These are phyloP conservation scores for Blastobotrys apis DNA, from an alignment of 1,139 yeast species.

Conservation along the genomic window DNA sequence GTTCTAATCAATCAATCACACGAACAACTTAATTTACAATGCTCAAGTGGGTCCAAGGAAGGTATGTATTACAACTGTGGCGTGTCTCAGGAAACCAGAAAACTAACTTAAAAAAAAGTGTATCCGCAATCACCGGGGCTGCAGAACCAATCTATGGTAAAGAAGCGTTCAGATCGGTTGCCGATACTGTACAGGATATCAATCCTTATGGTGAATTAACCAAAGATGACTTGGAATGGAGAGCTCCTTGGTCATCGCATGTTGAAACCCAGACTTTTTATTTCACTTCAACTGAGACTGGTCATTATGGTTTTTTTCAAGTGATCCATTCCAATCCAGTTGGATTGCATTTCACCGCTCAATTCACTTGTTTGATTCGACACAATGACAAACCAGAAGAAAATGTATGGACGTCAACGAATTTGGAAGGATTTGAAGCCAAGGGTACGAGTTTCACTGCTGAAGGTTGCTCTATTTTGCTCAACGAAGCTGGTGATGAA, in stretches of 20 bases:
- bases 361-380: conserved; percentile 81
- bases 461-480: conserved; percentile 50
- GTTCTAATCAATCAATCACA: not conserved
- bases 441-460: conserved; percentile 84
- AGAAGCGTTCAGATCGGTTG: conserved; percentile 83
- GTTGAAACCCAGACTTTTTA: conserved; percentile 95
- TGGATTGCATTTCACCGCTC: conserved; percentile 89
- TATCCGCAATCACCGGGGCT: conserved; percentile 92
- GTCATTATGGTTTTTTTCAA: conserved; percentile 84
- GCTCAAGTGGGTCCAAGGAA: conserved; percentile 84
- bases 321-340: conserved; percentile 88
- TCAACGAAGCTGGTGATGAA: conserved; percentile 50
- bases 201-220: conserved; percentile 56
- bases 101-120: conserved; percentile 25
- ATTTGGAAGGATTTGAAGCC: conserved; percentile 70
- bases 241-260: conserved; percentile 70
- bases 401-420: conserved; percentile 82
- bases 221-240: conserved; percentile 68
- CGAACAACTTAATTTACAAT: conserved; percentile 33
- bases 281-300: conserved; percentile 59
- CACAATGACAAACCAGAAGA: conserved; percentile 50
- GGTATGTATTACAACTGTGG: no score
- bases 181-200: conserved; percentile 49
- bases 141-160: conserved; percentile 97
- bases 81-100: not conserved